Base-by-base conservation (phyloP, 106 monocot genomes). In the Hemerocallis citrina region DNA sequence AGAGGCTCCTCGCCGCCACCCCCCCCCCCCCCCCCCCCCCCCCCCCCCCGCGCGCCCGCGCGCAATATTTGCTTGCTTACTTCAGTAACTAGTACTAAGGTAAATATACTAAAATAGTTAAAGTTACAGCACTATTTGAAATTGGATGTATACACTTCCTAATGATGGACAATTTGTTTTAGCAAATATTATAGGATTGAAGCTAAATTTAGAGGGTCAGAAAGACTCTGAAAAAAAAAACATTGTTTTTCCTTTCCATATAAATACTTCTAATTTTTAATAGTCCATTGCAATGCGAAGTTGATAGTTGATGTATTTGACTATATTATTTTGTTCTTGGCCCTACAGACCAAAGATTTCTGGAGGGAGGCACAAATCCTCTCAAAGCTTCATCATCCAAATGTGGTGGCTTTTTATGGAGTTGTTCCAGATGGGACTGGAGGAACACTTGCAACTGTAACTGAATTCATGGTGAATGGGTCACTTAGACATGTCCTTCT, bases 381-480 rank as follows among this genome's bases (percentile, higher is more conserved):
- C n/a, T 90, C 95, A 47, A 86, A 79, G 64, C 77, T 96, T 61
- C 95, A 96, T 63, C 95, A 96, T 78, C 95, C 95, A 62, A 96
- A 96, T 84, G 90, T 96, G 28, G 84, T 96, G 49, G 90, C 90
- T 42, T 90, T 96, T 45, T 96, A 96, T 76, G 95, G 95, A 6
- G 90, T 96, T 37, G 95, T 90, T 68, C 86, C 86, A 9, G 95
- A 90, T 84, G 86, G 90, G 22, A 58, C 81, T 38, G 86, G 84
- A 44, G 90, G 90, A 62, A 86, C 95, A 52, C 37, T 90, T 42
- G 90, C 95, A 37, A 96, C 90, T 40, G 95, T 96, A 28, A 84
- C 95, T 21, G 90, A 96, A 63, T 96, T 76, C 59, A 96, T 96
- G 95, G 84, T 96, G 24, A 96, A 96, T 81, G 95, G 95, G 28